A percentile compares a stretch with the other conserved stretches of the same genome.
Conservation (phyloP, 129 eudicot species). For the Chrysanthemum seticuspe region DNA sequence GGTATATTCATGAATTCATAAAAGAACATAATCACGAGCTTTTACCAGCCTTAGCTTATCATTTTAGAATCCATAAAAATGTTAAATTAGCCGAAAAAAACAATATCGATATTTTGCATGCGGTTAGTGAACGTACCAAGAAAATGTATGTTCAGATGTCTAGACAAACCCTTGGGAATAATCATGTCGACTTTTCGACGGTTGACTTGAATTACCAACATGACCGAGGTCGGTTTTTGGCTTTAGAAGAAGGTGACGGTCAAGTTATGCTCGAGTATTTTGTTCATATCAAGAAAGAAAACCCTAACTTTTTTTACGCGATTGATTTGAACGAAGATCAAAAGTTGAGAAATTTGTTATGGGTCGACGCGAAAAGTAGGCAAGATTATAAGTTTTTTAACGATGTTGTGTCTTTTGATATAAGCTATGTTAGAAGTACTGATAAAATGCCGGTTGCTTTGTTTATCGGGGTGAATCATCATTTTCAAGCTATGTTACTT, state of each 20-base stretch:
- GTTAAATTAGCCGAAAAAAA: conserved; percentile 46
- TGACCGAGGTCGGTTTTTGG: conserved; percentile 32
- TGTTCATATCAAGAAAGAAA: conserved; percentile 40
- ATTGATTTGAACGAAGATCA: conserved; percentile 41
- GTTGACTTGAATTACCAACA: conserved; percentile 28
- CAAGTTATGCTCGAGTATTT: conserved; percentile 35
- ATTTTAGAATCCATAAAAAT: conserved; percentile 39
- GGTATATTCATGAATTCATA: conserved; percentile 42
- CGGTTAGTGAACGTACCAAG: conserved; percentile 41
- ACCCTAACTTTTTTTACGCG: conserved; percentile 41
- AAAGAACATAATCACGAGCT: conserved; percentile 43
- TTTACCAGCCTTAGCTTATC: conserved; percentile 41
- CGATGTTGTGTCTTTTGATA: conserved; percentile 42
- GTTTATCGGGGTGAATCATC: conserved; percentile 46
- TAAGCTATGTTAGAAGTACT: conserved; percentile 30
- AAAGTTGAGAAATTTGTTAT: conserved; percentile 35
- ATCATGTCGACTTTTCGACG: conserved; percentile 19
- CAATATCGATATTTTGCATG: conserved; percentile 42
- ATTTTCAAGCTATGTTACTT: conserved; percentile 38
- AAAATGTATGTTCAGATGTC: conserved; percentile 48
- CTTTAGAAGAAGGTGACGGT: conserved; percentile 40
- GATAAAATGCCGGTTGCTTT: conserved; percentile 43
- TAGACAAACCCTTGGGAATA: conserved; percentile 27
- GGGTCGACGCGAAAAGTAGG: conserved; percentile 47
- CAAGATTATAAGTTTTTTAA: conserved; percentile 30